Conservation (phyloP, 73 alveolate species). For the Symbiodinium natans region DNA sequence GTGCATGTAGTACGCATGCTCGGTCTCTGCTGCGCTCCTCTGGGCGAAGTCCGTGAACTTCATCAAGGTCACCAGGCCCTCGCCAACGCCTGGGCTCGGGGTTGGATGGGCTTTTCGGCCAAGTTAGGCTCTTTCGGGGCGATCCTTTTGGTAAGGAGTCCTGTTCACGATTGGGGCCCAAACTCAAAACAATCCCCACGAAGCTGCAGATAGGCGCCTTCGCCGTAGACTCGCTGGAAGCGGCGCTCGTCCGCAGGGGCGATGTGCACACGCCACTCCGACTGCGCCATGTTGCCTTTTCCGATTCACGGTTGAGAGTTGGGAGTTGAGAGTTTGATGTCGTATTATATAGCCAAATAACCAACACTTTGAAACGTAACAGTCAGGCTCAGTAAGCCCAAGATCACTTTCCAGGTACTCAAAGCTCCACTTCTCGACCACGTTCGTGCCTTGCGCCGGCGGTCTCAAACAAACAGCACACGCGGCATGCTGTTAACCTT, state of each 20-base stretch:
- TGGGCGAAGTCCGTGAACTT: constrained; percentile 38
- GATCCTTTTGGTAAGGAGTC: too few species aligned
- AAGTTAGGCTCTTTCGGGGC: neutral
- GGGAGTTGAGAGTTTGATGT: too few species aligned
- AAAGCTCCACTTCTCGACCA: constrained; percentile 40
- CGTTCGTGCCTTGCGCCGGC: neutral
- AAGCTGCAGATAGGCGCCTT: too few species aligned
- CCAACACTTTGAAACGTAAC: too few species aligned
- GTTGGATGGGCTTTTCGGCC: neutral
- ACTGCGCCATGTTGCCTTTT: constrained; percentile 23
- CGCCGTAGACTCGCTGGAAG: constrained; percentile 52
- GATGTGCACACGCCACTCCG: constrained; percentile 50
- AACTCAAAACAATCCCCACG: too few species aligned
- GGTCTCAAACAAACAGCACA: too few species aligned
- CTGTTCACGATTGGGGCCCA: too few species aligned
- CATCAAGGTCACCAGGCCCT: constrained; percentile 49
- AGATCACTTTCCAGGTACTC: constrained; percentile 40
- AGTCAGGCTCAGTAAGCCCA: neutral
- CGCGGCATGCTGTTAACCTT: too few species aligned
- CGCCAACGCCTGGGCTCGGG: constrained; percentile 4
- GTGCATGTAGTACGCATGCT: constrained; percentile 41
- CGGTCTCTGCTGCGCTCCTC: neutral
- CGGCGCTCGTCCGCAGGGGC: constrained; percentile 20
- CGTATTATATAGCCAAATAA: too few species aligned
- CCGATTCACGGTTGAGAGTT: too few species aligned